Percentiles rank a stretch among this genome's conserved stretches.
phyloP scores from a whole-genome alignment of 1,284 basidiomycete genomes.

The Pseudozyma hubeiensis region DNA sequence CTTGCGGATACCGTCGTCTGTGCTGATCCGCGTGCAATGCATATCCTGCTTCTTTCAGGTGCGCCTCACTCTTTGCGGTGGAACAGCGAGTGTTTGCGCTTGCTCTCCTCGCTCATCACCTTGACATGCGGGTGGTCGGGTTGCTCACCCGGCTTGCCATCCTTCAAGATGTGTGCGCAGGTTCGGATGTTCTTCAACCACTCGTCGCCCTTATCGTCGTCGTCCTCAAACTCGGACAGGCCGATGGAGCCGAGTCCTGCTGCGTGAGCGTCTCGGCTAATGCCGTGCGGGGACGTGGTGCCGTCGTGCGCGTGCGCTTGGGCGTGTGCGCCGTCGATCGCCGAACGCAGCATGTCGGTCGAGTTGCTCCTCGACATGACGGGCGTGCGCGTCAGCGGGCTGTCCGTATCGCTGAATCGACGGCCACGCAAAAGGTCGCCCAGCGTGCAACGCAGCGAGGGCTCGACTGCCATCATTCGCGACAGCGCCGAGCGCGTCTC shows the following conservation, averaged over 20 bases:
- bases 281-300: conserved; percentile 36
- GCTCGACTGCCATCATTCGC: conserved; percentile 93
- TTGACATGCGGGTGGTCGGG: conserved; percentile 65
- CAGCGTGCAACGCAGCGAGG: conserved; percentile 87
- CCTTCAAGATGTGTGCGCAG: conserved; percentile 61
- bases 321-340: conserved; percentile 35
- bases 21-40: not conserved
- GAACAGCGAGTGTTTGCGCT: conserved; percentile 62
- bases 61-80: conserved; percentile 52
- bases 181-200: conserved; percentile 69
- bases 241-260: conserved; percentile 48
- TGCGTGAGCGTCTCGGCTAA: conserved; percentile 43
- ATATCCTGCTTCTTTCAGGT: conserved; percentile 2
- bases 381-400: conserved; percentile 59
- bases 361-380: conserved; percentile 60
- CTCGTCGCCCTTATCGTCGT: conserved; percentile 69
- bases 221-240: conserved; percentile 65
- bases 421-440: conserved; percentile 88
- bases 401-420: conserved; percentile 59
- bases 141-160: conserved; percentile 51
- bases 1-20: not conserved
- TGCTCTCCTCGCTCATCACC: conserved; percentile 56
- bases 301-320: conserved; percentile 26
- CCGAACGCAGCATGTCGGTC: conserved; percentile 49
- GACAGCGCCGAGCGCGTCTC: conserved; percentile 82